phyloP scores from a whole-genome alignment of 108 stramenopile genomes.

The Fragilaria radians region DNA sequence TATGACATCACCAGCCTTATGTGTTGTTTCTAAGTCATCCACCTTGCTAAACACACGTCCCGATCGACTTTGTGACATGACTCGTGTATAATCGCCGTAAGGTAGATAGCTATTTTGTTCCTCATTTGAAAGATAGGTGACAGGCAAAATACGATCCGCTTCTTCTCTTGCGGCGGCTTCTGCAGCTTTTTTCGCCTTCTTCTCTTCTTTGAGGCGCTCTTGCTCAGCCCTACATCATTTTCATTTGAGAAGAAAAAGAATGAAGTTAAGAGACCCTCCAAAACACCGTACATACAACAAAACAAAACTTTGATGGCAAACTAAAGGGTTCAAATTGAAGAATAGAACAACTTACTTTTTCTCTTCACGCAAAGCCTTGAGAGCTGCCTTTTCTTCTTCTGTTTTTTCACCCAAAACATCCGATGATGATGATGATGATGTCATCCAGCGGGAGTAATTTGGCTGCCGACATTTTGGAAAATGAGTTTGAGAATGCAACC shows the following conservation, averaged over 20 bases:
- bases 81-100: constrained; percentile 58
- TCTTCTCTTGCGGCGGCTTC: constrained; percentile 50
- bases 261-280: constrained; percentile 1
- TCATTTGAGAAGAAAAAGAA: neutral
- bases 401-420: constrained; percentile 46
- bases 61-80: constrained; percentile 74
- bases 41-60: constrained; percentile 57
- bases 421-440: neutral
- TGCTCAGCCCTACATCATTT: constrained; percentile 77
- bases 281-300: neutral
- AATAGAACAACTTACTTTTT: constrained; percentile 45
- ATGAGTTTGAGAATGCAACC: neutral
- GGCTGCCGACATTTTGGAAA: neutral
- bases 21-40: constrained; percentile 37
- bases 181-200: constrained; percentile 75
- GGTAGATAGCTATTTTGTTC: constrained; percentile 65
- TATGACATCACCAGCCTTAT: constrained; percentile 56
- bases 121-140: constrained; percentile 51
- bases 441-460: no score
- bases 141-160: constrained; percentile 58
- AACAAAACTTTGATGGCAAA: neutral
- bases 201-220: constrained; percentile 75
- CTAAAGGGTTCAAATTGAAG: neutral
- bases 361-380: constrained; percentile 72
- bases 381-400: constrained; percentile 64